phyloP scores from a whole-genome alignment of 208 protist genomes.

The Leishmania turanica region DNA sequence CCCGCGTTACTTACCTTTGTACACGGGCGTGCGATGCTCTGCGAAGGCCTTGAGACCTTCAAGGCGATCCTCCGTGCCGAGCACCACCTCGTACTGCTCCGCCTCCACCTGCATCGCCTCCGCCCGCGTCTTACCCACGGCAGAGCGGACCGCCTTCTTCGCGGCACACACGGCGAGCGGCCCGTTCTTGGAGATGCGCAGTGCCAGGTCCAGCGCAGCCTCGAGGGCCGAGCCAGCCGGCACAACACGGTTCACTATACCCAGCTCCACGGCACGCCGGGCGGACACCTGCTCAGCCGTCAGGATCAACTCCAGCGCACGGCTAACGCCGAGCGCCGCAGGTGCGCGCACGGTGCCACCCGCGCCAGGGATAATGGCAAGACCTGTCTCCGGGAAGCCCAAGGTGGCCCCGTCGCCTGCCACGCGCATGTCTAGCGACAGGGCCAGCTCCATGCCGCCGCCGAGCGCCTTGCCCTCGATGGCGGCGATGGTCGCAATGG shows the following conservation, averaged over 20 bases:
- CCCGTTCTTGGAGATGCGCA: constrained; percentile 61
- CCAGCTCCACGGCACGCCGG: constrained; percentile 54
- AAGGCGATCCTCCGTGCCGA: constrained; percentile 87
- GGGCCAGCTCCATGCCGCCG: constrained; percentile 89
- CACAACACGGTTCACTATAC: constrained; percentile 80
- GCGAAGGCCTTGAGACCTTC: constrained; percentile 92
- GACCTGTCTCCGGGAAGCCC: constrained; percentile 87
- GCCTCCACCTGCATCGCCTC: constrained; percentile 81
- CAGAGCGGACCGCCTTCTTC: constrained; percentile 81
- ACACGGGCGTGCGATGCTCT: constrained; percentile 88
- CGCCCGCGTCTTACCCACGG: constrained; percentile 47
- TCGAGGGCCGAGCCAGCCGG: constrained; percentile 37
- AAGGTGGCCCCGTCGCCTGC: constrained; percentile 50
- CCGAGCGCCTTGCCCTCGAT: constrained; percentile 92
- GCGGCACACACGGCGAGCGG: constrained; percentile 88
- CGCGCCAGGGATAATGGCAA: constrained; percentile 94
- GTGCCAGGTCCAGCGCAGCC: constrained; percentile 44
- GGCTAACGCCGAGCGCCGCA: constrained; percentile 73
- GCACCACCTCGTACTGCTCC: constrained; percentile 81
- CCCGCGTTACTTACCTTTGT: constrained; percentile 70
- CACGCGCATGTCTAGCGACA: constrained; percentile 86
- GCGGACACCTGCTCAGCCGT: constrained; percentile 72
- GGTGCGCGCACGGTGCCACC: constrained; percentile 91
- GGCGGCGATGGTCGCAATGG: constrained; percentile 75
- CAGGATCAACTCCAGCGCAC: constrained; percentile 91